Evolutionary conservation across 768 basidiomycete genomes (phyloP), one percentile per base, ranked within the genome.

Genomic region (Tulasnella sp.): DNA sequence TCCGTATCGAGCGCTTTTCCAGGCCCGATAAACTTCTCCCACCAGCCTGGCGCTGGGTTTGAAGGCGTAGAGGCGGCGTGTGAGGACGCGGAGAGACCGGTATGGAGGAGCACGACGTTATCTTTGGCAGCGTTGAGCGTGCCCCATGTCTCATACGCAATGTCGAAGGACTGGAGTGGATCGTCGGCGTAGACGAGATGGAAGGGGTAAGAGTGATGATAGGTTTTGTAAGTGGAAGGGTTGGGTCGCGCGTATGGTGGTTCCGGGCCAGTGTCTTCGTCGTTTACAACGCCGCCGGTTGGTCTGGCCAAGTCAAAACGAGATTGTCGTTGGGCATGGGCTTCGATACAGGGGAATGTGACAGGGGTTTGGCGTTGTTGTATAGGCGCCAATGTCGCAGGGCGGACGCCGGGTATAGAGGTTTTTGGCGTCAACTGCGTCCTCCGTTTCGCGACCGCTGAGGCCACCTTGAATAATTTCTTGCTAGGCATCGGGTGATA

Each of bases 81-180:
- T 0, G 93, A 96, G 1, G 91, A 94, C 0, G 94, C 96, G 10
- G 90, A 94, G 2, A 99, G 80, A 17, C 96, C 96, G 0, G 96
- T 99, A 67, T 97, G 94, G 10, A 99, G 79, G 11, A 99, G 83
- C 51, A 99, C 93, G 51, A 80, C 95, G 68, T 99, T 98, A 70
- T 91, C 85, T 45, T 77, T 78, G 5, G 73, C 66, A 0, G 85
- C 75, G 23, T 88, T 87, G 45, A 98, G 84, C 1, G 80, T 81
- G 2, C 96, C 96, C 96, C 96, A 99, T 0, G 96, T 90, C 75
- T 99, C 96, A 77, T 98, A 99, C 0, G 96, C 96, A 60, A 98
- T 80, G 64, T 90, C 81, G 65, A 92, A 84, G 5, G 82, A 73
- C 1, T 85, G 80, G 0, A 95, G 76, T 1, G 70, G 65, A 1